Evolutionary conservation across 805 yeast species (phyloP).

Genomic region (Yueomyces sp.): DNA sequence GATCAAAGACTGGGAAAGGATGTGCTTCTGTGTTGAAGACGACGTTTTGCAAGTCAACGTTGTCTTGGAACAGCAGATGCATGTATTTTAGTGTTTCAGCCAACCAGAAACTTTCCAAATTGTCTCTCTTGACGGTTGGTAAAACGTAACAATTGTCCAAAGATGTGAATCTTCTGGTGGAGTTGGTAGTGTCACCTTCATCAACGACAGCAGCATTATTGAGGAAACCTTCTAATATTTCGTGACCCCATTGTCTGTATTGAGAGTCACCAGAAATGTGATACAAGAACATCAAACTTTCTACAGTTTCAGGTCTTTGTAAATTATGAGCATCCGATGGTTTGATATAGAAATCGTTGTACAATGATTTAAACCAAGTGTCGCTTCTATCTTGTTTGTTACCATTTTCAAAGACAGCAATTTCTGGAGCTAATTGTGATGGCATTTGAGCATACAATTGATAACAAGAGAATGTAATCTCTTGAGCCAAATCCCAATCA

Average conservation of each 20-base stretch:
- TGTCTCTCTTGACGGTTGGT: conserved; percentile 47
- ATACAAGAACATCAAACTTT: conserved; percentile 68
- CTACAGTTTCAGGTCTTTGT: conserved; percentile 91
- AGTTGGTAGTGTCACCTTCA: conserved; percentile 23
- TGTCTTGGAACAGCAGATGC: conserved; percentile 63
- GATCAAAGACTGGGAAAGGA: conserved; percentile 60
- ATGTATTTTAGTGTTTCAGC: conserved; percentile 87
- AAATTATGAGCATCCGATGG: conserved; percentile 67
- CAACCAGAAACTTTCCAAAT: conserved; percentile 86
- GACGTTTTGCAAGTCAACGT: conserved; percentile 50
- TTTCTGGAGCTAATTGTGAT: conserved; percentile 82
- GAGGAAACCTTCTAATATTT: conserved; percentile 60
- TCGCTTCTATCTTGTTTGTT: conserved; percentile 7
- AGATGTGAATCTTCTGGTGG: conserved; percentile 38
- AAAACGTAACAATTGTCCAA: conserved; percentile 48
- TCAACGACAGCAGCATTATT: conserved; percentile 36
- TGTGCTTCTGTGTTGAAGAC: conserved; percentile 92
- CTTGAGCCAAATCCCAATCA: conserved; percentile 60
- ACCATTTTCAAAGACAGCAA: conserved; percentile 63
- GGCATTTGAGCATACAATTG: conserved; percentile 63
- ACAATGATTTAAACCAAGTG: conserved; percentile 21
- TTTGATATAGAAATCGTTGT: conserved; percentile 53
- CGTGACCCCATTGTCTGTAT: conserved; percentile 83
- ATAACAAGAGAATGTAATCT: conserved; percentile 69
- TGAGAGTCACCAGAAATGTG: conserved; percentile 68